Percentiles rank a stretch among this genome's conserved stretches.
phyloP scores from a whole-genome alignment of 163 green algal species.

The Scenedesmus sp. region DNA sequence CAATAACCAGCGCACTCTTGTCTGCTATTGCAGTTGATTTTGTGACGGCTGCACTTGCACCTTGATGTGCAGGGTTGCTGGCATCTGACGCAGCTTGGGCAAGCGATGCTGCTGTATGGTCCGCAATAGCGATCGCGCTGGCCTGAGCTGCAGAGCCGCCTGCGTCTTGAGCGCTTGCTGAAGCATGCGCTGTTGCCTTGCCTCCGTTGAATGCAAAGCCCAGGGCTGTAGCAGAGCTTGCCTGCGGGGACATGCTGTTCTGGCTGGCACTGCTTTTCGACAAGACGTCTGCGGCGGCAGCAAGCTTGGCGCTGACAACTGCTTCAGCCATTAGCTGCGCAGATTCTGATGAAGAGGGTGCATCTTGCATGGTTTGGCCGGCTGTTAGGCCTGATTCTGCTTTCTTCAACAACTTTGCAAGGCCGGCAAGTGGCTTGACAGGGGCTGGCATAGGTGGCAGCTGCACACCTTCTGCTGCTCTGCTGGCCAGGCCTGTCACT shows the following conservation, averaged over 20 bases:
- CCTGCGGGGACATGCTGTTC: background rate
- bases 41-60: background rate
- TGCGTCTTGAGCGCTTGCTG: background rate
- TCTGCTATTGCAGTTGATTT: background rate
- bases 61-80: constrained; percentile 4
- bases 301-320: background rate
- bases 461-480: constrained; percentile 11
- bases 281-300: background rate
- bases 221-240: background rate
- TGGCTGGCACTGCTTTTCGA: background rate
- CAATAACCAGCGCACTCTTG: background rate
- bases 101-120: constrained; percentile 9
- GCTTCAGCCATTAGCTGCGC: background rate
- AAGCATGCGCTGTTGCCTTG: constrained; percentile 16
- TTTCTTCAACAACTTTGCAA: background rate
- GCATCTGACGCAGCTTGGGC: background rate
- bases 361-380: background rate
- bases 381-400: background rate
- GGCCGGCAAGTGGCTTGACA: background rate
- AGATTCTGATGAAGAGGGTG: background rate
- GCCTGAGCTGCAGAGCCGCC: background rate
- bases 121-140: background rate
- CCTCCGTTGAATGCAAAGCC: constrained; percentile 43
- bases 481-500: background rate
- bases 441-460: background rate